phyloP scores from a whole-genome alignment of 208 protist genomes.

The Endotrypanum monterogeii region DNA sequence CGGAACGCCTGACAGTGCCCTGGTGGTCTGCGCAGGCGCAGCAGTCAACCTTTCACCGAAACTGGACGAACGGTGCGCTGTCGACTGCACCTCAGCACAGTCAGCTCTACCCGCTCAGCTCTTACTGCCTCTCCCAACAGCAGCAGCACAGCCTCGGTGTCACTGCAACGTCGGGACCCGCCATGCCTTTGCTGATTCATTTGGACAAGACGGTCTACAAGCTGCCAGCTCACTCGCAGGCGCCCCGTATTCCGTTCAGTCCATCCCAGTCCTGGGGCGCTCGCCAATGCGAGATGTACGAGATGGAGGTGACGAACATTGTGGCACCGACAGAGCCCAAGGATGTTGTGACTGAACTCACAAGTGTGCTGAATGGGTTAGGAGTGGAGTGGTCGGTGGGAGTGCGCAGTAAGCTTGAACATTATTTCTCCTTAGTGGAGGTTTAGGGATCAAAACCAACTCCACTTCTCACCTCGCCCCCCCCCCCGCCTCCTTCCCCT shows the following conservation, averaged over 20 bases:
- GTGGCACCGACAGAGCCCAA: conserved; percentile 21
- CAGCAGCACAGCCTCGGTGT: conserved; percentile 27
- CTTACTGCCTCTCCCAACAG: conserved; percentile 20
- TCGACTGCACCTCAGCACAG: conserved; percentile 9
- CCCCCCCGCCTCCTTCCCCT: neutral
- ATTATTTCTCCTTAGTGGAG: conserved; percentile 48
- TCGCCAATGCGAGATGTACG: conserved; percentile 46
- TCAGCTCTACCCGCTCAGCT: conserved; percentile 18
- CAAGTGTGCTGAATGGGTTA: conserved; percentile 36
- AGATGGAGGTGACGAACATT: conserved; percentile 66
- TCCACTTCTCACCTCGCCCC: too few relatives aligned
- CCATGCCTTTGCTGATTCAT: conserved; percentile 49
- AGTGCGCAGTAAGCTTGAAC: conserved; percentile 64
- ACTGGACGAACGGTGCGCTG: conserved; percentile 8
- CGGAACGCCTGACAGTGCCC: conserved; percentile 49
- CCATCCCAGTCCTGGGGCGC: conserved; percentile 20
- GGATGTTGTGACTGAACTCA: conserved; percentile 47
- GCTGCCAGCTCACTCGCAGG: conserved; percentile 21
- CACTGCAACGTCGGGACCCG: conserved; percentile 1
- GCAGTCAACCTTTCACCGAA: conserved; percentile 25
- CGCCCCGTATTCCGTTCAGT: conserved; percentile 24
- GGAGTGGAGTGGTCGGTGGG: conserved; percentile 60
- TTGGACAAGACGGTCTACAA: conserved; percentile 61
- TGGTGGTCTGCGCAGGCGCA: conserved; percentile 52
- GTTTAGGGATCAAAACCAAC: neutral